These are phyloP conservation scores for Funneliformis geosporum DNA, from an alignment of 192 early-diverging fungal species.

Conservation along the genomic window DNA sequence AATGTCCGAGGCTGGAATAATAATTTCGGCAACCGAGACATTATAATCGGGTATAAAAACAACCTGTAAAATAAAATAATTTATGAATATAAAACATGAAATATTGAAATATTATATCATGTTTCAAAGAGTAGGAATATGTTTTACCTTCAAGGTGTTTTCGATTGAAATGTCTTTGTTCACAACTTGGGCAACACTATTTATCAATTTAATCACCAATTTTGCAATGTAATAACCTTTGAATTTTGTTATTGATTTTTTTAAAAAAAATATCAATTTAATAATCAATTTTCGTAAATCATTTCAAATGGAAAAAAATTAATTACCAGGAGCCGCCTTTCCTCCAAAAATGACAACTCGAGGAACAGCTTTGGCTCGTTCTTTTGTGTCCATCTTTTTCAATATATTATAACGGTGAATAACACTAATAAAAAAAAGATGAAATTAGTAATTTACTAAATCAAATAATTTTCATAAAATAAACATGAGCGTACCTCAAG, in stretches of 20 bases:
- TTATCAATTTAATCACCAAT: constrained; percentile 98
- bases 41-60: constrained; percentile 99
- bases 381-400: constrained; percentile 73
- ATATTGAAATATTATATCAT: neutral
- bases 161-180: constrained; percentile 84
- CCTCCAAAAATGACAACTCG: constrained; percentile 96
- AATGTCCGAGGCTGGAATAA: constrained; percentile 97
- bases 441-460: neutral
- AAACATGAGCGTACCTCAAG: constrained; percentile 51
- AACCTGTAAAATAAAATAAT: constrained; percentile 45
- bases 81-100: neutral
- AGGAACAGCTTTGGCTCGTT: constrained; percentile 68
- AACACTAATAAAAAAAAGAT: constrained; percentile 52
- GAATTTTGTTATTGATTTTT: too few relatives aligned
- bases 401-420: constrained; percentile 91
- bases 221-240: constrained; percentile 97
- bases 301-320: neutral
- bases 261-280: neutral
- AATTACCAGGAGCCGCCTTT: constrained; percentile 78
- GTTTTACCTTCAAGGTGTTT: constrained; percentile 71
- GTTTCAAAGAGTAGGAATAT: neutral
- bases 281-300: neutral
- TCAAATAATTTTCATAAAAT: neutral
- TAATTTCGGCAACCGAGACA: constrained; percentile 93
- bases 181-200: constrained; percentile 84